Base-by-base conservation (phyloP, 1,284 basidiomycete species). In the Thecaphora thlaspeos region DNA sequence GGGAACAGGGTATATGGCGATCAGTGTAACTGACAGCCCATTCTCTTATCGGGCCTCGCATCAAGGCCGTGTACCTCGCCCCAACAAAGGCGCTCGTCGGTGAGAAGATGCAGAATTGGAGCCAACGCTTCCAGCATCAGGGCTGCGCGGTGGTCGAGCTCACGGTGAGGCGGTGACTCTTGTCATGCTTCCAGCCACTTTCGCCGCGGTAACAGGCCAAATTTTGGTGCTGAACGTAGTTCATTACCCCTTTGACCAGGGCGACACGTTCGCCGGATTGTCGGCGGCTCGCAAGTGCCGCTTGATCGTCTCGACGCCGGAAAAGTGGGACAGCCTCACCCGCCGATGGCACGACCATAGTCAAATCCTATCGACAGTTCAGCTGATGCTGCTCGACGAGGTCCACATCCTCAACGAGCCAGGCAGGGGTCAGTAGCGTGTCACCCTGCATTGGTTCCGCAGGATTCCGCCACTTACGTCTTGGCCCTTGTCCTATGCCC, bases 351-450 rank as follows among this genome's bases (percentile, higher is more conserved):
- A 56, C 22, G 67, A 70, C 24, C 61, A 75, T 32, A 38, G 56
- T 12, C 55, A 51, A 39, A 60, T 75, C 21, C 51, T 71, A 23
- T 64, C 61, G 21, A 55, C 47, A 12, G 46, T 75, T 22, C 45
- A 61, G 26, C 84, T 96, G 41, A 42, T 78, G 36, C 68, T 80
- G 46, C 88, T 98, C 38, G 94, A 98, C 72, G 94, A 97, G 80
- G 89, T 95, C 2, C 94, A 98, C 76, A 87, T 93, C 43, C 83
- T 98, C 11, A 88, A 91, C 48, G 94, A 97, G 78, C 81, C 83
- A 18, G 84, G 91, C 37, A 92, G 93, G 19, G 89, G 91, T 52
- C 91, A 55, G 50, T 26, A 23, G n/a, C n/a, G n/a, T n/a, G n/a
- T n/a, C n/a, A n/a, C n/a, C n/a, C n/a, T n/a, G n/a, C n/a, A n/a